Evolutionary conservation across 192 early-diverging fungal genomes (phyloP).

Genomic region (Dispira parvispora): DNA sequence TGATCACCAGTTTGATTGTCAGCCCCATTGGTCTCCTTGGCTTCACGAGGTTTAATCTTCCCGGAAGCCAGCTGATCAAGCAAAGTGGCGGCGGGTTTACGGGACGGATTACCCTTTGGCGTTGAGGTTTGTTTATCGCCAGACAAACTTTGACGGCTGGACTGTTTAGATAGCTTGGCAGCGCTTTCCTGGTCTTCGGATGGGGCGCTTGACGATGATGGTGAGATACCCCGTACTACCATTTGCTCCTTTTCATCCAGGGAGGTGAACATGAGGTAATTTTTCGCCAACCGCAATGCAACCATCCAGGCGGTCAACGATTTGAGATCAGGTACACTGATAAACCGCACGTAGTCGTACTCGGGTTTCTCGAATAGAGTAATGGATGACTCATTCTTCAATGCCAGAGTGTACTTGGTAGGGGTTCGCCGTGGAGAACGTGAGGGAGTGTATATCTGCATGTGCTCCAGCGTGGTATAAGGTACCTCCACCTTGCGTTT

Average conservation of each 20-base stretch:
- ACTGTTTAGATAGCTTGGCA: not conserved
- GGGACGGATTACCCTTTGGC: not conserved
- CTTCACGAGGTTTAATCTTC: no score
- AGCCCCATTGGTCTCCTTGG: not conserved
- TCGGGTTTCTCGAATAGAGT: slow-evolving; percentile 10
- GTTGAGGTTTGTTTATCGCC: not conserved
- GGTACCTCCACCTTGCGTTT: slow-evolving; percentile 6
- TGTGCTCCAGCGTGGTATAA: slow-evolving; percentile 8
- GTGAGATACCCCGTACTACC: not conserved
- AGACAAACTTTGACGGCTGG: not conserved
- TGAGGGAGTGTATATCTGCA: slow-evolving; percentile 9
- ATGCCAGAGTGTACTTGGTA: slow-evolving; percentile 6
- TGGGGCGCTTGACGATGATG: not conserved
- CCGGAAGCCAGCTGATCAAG: no score
- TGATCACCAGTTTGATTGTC: not conserved
- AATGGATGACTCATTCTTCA: slow-evolving; percentile 12
- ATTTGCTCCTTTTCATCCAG: not conserved
- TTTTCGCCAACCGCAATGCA: slow-evolving; percentile 3
- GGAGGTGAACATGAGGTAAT: not conserved
- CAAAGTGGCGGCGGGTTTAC: not conserved
- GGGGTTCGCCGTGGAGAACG: not conserved
- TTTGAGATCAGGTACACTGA: slow-evolving; percentile 1
- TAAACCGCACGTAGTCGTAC: slow-evolving; percentile 8
- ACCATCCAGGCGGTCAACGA: slow-evolving; percentile 2
- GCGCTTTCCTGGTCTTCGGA: not conserved